Evolutionary conservation across 805 yeast genomes (phyloP), one percentile per base, ranked within the genome.

Genomic region (Starmerella stellata): DNA sequence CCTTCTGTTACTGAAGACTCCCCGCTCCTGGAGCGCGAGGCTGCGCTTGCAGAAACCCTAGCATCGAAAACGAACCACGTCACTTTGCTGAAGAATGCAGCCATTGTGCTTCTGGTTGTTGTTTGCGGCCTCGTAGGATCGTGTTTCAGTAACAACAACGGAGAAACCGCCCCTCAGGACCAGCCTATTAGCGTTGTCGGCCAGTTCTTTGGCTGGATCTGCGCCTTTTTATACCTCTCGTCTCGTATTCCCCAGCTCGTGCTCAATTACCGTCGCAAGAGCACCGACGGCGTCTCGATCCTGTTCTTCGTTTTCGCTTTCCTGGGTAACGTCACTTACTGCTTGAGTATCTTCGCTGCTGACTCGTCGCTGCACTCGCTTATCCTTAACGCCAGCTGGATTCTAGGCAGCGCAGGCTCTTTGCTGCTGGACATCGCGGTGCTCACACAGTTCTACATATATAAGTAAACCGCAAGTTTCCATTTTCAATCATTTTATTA

Each of bases 301-400:
- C 66, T 87, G 66, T 87, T 90, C 59, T 87, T 87, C 60, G 61
- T 90, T 18, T 87, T 90, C 65, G 96, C 98, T 17, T 83, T 95
- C 56, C 62, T 87, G 40, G 98, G 98, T 35, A 90, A 87, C 56
- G 63, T 80, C 52, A 81, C 95, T 1, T 90, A 83, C 51, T 94
- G 90, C 30, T 68, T 80, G 13, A 78, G 93, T 9, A 87, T 87
- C 38, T 62, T 87, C 36, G 70, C 78, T 34, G 55, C 57, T 4
- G 80, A 82, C 46, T 63, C 75, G 35, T 75, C 81, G 38, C 63
- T 66, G 51, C 65, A 72, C 44, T 87, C 82, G 48, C 53, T 87
- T 24, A 53, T 78, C 46, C 75, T 90, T 36, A 92, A 90, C 57
- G 72, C 87, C 2, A 75, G 93, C 19, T 87, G 98, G 98, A 64